These are phyloP conservation scores for Saccharomycopsis oosterbeekiorum DNA, from an alignment of 805 yeast genomes.

Conservation along the genomic window DNA sequence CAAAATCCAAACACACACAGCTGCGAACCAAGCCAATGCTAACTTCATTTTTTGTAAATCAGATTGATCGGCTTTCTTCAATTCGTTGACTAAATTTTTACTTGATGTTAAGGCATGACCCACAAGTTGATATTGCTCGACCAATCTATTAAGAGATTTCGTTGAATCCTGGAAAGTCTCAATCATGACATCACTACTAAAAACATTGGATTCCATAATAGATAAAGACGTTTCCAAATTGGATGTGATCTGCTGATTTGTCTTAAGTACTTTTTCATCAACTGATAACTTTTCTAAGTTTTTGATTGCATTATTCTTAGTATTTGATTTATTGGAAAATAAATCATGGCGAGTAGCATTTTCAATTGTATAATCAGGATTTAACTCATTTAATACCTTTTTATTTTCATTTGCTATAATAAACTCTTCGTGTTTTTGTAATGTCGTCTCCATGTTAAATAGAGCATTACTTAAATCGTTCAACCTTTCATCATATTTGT, in stretches of 20 bases:
- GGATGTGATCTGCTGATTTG: slow-evolving; percentile 14
- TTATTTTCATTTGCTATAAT: not conserved
- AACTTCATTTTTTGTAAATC: slow-evolving; percentile 15
- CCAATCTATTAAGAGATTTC: slow-evolving; percentile 7
- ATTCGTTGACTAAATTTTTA: slow-evolving; percentile 10
- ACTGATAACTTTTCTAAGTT: slow-evolving; percentile 6
- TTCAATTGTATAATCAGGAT: not conserved
- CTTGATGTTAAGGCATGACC: slow-evolving; percentile 8
- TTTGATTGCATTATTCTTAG: not conserved
- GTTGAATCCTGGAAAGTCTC: slow-evolving; percentile 16
- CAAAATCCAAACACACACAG: slow-evolving; percentile 15
- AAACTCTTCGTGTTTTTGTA: not conserved
- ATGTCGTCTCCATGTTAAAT: slow-evolving; percentile 2
- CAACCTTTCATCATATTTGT: slow-evolving; percentile 9
- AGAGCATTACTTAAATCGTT: slow-evolving; percentile 3
- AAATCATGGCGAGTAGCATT: not conserved
- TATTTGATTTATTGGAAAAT: slow-evolving; percentile 1
- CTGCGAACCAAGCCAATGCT: slow-evolving; percentile 14
- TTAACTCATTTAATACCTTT: not conserved
- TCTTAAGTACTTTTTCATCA: slow-evolving; percentile 16
- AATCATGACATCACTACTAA: slow-evolving; percentile 12
- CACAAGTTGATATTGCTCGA: slow-evolving; percentile 11
- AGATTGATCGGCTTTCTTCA: slow-evolving; percentile 15
- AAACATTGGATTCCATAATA: slow-evolving; percentile 17
- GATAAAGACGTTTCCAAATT: slow-evolving; percentile 9